Conservation (phyloP, 2,329 filamentous ascomycete species). For the Xylariaceae sp. region DNA sequence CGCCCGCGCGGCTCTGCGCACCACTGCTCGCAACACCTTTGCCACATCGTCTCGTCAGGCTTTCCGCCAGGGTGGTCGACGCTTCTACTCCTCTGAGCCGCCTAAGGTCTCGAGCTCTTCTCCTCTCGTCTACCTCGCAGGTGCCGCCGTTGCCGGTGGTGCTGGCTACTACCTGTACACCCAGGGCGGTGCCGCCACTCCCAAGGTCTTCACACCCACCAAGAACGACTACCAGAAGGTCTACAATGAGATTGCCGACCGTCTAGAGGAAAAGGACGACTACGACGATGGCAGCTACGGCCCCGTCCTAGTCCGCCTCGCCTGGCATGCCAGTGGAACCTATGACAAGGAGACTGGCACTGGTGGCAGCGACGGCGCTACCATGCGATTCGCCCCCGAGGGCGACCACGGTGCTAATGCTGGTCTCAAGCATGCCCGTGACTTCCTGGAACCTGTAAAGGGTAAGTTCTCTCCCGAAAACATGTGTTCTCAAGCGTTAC, state of each 20-base stretch:
- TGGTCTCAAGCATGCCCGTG: constrained; percentile 82
- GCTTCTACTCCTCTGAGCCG: constrained; percentile 79
- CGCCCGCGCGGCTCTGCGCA: constrained; percentile 65
- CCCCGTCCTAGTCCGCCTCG: constrained; percentile 86
- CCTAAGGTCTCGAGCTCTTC: constrained; percentile 57
- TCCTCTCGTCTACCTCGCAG: constrained; percentile 63
- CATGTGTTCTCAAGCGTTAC: background rate
- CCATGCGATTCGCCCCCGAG: constrained; percentile 94
- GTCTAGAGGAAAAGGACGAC: constrained; percentile 86
- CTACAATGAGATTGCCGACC: constrained; percentile 83
- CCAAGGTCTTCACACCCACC: constrained; percentile 73
- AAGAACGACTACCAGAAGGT: constrained; percentile 94
- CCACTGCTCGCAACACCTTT: constrained; percentile 65
- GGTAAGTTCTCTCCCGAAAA: constrained; percentile 52
- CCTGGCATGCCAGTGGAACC: constrained; percentile 94
- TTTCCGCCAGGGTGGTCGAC: constrained; percentile 76
- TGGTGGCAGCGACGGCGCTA: constrained; percentile 93
- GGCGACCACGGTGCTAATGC: constrained; percentile 92
- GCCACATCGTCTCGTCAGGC: constrained; percentile 67
- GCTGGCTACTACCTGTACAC: constrained; percentile 72
- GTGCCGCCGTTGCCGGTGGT: constrained; percentile 65
- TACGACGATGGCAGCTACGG: constrained; percentile 98
- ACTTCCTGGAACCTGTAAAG: constrained; percentile 94
- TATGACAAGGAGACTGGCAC: constrained; percentile 88
- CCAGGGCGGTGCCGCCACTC: constrained; percentile 52